phyloP scores from a whole-genome alignment of 2,329 filamentous ascomycete genomes.

The Monilinia aucupariae region DNA sequence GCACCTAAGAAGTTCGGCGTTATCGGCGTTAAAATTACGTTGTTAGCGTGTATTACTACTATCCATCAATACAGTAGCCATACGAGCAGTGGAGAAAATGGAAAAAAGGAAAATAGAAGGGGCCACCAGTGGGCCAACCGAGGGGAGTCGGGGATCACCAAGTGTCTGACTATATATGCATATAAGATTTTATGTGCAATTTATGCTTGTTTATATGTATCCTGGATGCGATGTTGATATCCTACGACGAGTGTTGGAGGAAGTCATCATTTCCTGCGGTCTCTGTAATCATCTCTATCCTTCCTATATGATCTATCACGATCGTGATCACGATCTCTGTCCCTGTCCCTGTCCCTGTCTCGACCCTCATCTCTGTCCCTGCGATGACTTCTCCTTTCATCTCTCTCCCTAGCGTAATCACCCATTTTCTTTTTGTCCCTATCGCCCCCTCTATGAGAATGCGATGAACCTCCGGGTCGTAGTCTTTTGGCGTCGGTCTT shows the following conservation, averaged over 20 bases:
- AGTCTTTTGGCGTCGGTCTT: slow-evolving; percentile 52
- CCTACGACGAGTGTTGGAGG: background rate
- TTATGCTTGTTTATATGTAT: no score
- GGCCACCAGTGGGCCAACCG: no score
- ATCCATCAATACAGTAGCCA: no score
- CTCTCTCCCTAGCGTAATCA: slow-evolving; percentile 40
- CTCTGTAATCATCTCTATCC: slow-evolving; percentile 30
- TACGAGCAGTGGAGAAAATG: no score
- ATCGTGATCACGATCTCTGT: slow-evolving; percentile 13
- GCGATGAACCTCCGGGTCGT: slow-evolving; percentile 34
- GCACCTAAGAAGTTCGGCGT: no score
- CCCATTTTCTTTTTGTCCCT: slow-evolving; percentile 41
- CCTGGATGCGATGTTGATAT: no score
- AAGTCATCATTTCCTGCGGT: slow-evolving; percentile 15
- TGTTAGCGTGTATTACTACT: no score
- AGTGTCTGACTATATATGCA: no score
- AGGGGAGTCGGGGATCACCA: no score
- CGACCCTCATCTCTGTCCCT: slow-evolving; percentile 34
- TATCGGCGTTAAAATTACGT: no score
- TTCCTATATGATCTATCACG: slow-evolving; percentile 24
- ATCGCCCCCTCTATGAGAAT: slow-evolving; percentile 8
- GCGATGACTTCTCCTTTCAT: slow-evolving; percentile 38
- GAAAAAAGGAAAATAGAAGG: no score
- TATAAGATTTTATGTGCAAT: no score
- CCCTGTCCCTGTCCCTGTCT: slow-evolving; percentile 30